These are phyloP conservation scores for Fomitopsis schrenkii DNA, from an alignment of 1,284 basidiomycete genomes.

Conservation along the genomic window DNA sequence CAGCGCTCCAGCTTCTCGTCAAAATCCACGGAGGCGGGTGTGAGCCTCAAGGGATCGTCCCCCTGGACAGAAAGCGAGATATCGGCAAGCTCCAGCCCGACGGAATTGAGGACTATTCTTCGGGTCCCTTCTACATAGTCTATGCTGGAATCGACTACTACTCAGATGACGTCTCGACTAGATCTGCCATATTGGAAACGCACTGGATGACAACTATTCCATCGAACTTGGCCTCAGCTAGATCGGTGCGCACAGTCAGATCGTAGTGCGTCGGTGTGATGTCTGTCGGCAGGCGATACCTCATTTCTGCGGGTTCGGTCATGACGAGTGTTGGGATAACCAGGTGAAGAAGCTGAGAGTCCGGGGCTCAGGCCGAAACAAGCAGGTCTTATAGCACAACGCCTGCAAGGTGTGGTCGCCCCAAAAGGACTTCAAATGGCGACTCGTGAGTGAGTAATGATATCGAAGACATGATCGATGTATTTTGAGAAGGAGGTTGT, in stretches of 20 bases:
- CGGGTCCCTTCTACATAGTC: conserved; percentile 67
- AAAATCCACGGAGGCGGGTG: conserved; percentile 45
- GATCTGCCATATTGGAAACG: conserved; percentile 18
- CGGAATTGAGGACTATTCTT: conserved; percentile 69
- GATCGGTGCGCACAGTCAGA: conserved; percentile 81
- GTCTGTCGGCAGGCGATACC: conserved; percentile 72
- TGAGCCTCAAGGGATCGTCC: conserved; percentile 45
- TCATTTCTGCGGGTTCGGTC: not conserved
- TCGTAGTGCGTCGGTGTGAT: conserved; percentile 83
- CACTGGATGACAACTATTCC: conserved; percentile 78
- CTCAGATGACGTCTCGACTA: not conserved
- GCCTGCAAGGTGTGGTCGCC: too few relatives aligned
- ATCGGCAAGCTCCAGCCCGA: conserved; percentile 66
- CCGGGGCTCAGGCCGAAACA: not conserved
- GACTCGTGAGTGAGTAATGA: too few relatives aligned
- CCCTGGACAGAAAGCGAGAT: conserved; percentile 62
- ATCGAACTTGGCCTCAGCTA: conserved; percentile 71
- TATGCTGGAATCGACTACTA: conserved; percentile 42
- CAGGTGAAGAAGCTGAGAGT: not conserved
- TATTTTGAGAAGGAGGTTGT: too few relatives aligned
- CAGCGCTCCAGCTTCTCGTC: conserved; percentile 65
- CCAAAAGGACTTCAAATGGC: too few relatives aligned
- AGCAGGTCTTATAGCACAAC: not conserved
- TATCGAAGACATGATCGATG: too few relatives aligned
- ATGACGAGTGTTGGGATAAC: not conserved